Conservation (phyloP, 805 yeast genomes). For the Yarrowia hollandica region DNA sequence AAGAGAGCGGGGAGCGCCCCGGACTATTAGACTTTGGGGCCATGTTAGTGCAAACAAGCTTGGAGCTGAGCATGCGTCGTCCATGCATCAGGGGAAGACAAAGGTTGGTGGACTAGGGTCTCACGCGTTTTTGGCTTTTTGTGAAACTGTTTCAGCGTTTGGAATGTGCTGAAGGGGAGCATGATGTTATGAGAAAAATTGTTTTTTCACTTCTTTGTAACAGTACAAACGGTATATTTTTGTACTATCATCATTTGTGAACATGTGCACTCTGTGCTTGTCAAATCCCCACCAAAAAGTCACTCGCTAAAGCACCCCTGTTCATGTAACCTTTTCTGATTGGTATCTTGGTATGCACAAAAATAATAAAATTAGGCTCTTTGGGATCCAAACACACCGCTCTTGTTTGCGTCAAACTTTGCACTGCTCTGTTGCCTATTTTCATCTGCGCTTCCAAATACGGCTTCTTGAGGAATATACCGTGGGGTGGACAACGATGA, state of each 20-base stretch:
- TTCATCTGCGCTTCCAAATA: not conserved
- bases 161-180: not conserved
- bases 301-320: constrained; percentile 24
- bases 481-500: not conserved
- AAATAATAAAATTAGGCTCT: not conserved
- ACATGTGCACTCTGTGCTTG: too few relatives aligned
- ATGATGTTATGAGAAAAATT: not conserved
- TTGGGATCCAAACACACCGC: constrained; percentile 23
- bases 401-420: constrained; percentile 6
- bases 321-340: constrained; percentile 8
- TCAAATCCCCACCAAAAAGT: not conserved
- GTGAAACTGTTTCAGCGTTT: constrained; percentile 15
- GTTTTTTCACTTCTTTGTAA: too few relatives aligned
- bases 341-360: constrained; percentile 12
- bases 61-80: not conserved
- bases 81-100: constrained; percentile 23
- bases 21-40: not conserved
- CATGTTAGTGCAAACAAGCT: constrained; percentile 15
- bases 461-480: not conserved
- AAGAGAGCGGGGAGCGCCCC: constrained; percentile 17
- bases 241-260: not conserved
- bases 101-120: constrained; percentile 8
- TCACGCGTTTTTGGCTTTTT: constrained; percentile 9
- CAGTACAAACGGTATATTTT: too few relatives aligned
- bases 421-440: not conserved